phyloP scores from a whole-genome alignment of 1,284 basidiomycete species.

The Apiotrichum sp. region DNA sequence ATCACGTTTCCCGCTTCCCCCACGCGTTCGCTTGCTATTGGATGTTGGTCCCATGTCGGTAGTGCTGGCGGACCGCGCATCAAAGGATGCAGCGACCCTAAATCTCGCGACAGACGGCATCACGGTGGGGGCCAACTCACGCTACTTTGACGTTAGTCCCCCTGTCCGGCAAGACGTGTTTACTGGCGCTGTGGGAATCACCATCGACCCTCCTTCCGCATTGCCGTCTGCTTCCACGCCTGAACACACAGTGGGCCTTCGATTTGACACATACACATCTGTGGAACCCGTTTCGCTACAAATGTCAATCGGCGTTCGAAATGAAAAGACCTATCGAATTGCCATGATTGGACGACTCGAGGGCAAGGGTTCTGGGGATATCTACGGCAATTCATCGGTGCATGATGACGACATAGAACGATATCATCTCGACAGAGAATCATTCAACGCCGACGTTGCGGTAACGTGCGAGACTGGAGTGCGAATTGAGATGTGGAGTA shows the following conservation, averaged over 20 bases:
- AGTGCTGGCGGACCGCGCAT: constrained; percentile 28
- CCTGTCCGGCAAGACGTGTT: neutral
- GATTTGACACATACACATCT: constrained; percentile 16
- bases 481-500: constrained; percentile 67
- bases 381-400: constrained; percentile 17
- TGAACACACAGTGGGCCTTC: neutral
- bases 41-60: constrained; percentile 31
- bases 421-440: constrained; percentile 30
- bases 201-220: neutral
- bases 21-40: constrained; percentile 30
- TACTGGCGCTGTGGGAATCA: neutral
- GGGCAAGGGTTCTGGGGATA: constrained; percentile 20
- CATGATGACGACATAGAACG: constrained; percentile 18
- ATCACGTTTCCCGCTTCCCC: constrained; percentile 5
- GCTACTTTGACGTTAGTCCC: neutral
- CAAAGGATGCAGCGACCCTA: constrained; percentile 29
- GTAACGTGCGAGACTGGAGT: constrained; percentile 56
- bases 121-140: constrained; percentile 10
- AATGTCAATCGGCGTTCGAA: constrained; percentile 22
- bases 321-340: constrained; percentile 26
- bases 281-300: constrained; percentile 33
- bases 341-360: constrained; percentile 27
- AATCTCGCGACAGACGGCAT: constrained; percentile 31
- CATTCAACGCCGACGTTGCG: constrained; percentile 54
- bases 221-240: neutral